These are phyloP conservation scores for Pholiota molesta DNA, from an alignment of 768 basidiomycete genomes.

Conservation along the genomic window DNA sequence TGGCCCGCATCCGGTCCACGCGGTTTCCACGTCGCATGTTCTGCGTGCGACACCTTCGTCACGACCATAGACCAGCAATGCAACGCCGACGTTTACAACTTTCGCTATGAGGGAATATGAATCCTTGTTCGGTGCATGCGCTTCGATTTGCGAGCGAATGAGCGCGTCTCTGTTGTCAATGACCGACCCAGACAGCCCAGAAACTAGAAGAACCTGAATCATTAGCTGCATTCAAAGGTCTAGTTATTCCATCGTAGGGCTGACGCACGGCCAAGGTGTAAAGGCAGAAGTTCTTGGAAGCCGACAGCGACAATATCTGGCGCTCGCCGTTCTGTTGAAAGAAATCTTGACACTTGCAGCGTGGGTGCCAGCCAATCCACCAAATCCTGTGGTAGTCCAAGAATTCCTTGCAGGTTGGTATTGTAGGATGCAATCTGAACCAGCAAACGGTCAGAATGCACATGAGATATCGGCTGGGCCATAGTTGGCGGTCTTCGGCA, in stretches of 20 bases:
- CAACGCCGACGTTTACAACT: slow-evolving; percentile 85
- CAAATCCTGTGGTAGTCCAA: slow-evolving; percentile 79
- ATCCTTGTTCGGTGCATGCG: slow-evolving; percentile 71
- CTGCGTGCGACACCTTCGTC: slow-evolving; percentile 66
- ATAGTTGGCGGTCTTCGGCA: not conserved
- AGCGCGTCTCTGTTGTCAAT: slow-evolving; percentile 70
- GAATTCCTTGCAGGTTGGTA: slow-evolving; percentile 81
- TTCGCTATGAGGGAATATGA: slow-evolving; percentile 78
- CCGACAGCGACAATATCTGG: slow-evolving; percentile 91
- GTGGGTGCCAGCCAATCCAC: slow-evolving; percentile 92
- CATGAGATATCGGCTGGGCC: slow-evolving; percentile 6
- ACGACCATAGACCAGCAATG: slow-evolving; percentile 83
- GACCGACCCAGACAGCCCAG: slow-evolving; percentile 73
- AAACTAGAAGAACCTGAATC: slow-evolving; percentile 48
- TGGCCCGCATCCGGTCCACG: slow-evolving; percentile 75
- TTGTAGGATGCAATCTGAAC: slow-evolving; percentile 91
- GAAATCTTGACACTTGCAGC: slow-evolving; percentile 72
- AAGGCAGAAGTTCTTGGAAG: slow-evolving; percentile 90
- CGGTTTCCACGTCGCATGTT: slow-evolving; percentile 67
- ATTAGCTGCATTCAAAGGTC: slow-evolving; percentile 6
- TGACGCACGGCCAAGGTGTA: slow-evolving; percentile 82
- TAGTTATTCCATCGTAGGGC: not conserved
- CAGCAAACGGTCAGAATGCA: slow-evolving; percentile 42
- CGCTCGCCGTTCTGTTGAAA: slow-evolving; percentile 61
- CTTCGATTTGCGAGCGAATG: slow-evolving; percentile 75